phyloP scores from a whole-genome alignment of 331 rosid genomes.

The Pyrus hybrid region DNA sequence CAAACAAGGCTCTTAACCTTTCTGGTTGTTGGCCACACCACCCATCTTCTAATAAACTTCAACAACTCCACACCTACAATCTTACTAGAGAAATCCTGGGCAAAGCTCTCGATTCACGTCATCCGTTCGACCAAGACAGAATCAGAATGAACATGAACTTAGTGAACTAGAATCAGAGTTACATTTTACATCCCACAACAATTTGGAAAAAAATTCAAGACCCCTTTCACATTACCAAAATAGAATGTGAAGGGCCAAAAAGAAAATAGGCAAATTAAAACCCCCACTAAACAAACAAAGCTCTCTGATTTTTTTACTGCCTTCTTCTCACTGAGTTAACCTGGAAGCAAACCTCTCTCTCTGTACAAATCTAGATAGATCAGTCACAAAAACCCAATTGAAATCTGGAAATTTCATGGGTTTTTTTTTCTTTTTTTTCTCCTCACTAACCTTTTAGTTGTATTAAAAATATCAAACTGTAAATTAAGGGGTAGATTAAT shows the following conservation, averaged over 20 bases:
- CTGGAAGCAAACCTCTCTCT: slow-evolving; percentile 21
- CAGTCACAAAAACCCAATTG: slow-evolving; percentile 33
- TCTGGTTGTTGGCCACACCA: slow-evolving; percentile 53
- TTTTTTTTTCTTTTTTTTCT: background rate
- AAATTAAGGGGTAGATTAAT: slow-evolving; percentile 14
- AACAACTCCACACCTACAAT: slow-evolving; percentile 61
- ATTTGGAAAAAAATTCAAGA: slow-evolving; percentile 25
- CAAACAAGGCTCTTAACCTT: slow-evolving; percentile 48
- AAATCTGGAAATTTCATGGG: slow-evolving; percentile 5
- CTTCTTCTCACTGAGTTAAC: slow-evolving; percentile 37
- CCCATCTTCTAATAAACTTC: slow-evolving; percentile 38
- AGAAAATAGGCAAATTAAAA: slow-evolving; percentile 13
- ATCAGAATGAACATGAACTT: slow-evolving; percentile 11
- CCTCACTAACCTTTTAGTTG: slow-evolving; percentile 35
- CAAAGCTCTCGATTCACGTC: fast-evolving
- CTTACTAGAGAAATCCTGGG: background rate
- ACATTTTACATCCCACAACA: slow-evolving; percentile 32
- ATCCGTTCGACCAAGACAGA: background rate
- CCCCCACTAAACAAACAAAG: slow-evolving; percentile 29
- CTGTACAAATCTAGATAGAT: slow-evolving; percentile 63
- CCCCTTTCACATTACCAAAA: slow-evolving; percentile 39
- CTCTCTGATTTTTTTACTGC: slow-evolving; percentile 10
- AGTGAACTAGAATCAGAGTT: slow-evolving; percentile 30
- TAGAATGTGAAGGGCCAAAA: slow-evolving; percentile 31
- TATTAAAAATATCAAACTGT: slow-evolving; percentile 26